Percentiles rank a stretch among this genome's conserved stretches.
These are phyloP conservation scores for Hypomyces rosellus DNA, from an alignment of 2,329 filamentous ascomycete genomes.

Conservation along the genomic window DNA sequence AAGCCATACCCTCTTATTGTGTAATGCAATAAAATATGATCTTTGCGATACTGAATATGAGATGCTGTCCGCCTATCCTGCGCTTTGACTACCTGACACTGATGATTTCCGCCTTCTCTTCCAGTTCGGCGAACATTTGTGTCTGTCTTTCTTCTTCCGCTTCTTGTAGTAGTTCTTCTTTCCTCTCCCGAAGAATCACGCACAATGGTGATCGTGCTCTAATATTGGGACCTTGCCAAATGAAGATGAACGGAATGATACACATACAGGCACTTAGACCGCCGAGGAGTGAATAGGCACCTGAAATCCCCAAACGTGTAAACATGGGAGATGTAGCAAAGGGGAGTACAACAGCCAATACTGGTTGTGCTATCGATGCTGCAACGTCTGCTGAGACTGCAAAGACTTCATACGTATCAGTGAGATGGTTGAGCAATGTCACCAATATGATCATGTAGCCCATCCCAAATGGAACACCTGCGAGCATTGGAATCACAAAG, in stretches of 20 bases:
- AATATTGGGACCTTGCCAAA: background rate
- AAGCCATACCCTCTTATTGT: background rate
- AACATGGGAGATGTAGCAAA: slow-evolving; percentile 10
- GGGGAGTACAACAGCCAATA: slow-evolving; percentile 14
- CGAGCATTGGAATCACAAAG: slow-evolving; percentile 13
- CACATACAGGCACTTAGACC: slow-evolving; percentile 6
- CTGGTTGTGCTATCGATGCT: slow-evolving; percentile 13
- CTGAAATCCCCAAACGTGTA: slow-evolving; percentile 5
- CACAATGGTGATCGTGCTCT: background rate
- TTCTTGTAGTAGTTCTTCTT: background rate
- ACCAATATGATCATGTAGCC: slow-evolving; percentile 11
- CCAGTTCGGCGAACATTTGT: too few species aligned
- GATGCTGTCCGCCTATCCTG: background rate
- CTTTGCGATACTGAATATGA: background rate
- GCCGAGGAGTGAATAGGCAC: slow-evolving; percentile 11
- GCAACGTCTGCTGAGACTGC: slow-evolving; percentile 18
- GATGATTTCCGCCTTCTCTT: too few species aligned
- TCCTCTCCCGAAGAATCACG: background rate
- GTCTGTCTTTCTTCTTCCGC: too few species aligned
- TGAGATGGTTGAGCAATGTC: slow-evolving; percentile 11
- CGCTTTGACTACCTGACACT: background rate
- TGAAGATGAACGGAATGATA: slow-evolving; percentile 10
- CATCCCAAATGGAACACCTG: slow-evolving; percentile 9
- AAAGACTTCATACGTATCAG: slow-evolving; percentile 11
- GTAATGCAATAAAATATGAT: background rate